Conservation (phyloP, 352 stramenopile genomes). For the Aphanomyces astaci region DNA sequence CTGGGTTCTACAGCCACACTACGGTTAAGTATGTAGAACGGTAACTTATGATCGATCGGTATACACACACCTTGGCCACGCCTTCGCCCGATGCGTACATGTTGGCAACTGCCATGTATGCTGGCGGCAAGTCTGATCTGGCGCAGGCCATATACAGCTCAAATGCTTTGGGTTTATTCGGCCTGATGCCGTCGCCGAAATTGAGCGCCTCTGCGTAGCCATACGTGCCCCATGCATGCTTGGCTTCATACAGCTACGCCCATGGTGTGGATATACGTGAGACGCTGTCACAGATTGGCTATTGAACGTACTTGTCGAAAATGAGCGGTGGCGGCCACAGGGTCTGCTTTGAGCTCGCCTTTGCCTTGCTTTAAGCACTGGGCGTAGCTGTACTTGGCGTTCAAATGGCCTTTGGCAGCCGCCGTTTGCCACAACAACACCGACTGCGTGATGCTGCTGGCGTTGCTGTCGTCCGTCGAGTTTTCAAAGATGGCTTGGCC, state of each 20-base stretch:
- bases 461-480: too few species aligned
- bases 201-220: slow-evolving; percentile 69
- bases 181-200: slow-evolving; percentile 62
- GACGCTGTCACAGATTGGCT: too few species aligned
- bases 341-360: slow-evolving; percentile 57
- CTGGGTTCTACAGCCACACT: slow-evolving; percentile 64
- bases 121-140: slow-evolving; percentile 49
- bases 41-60: too few species aligned
- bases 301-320: slow-evolving; percentile 70
- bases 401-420: slow-evolving; percentile 73
- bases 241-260: slow-evolving; percentile 40
- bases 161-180: slow-evolving; percentile 72
- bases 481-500: slow-evolving; percentile 84
- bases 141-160: slow-evolving; percentile 65
- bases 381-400: slow-evolving; percentile 80
- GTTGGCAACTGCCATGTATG: slow-evolving; percentile 75
- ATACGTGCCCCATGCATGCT: slow-evolving; percentile 71
- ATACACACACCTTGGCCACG: slow-evolving; percentile 46
- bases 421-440: slow-evolving; percentile 64
- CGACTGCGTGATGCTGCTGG: slow-evolving; percentile 47
- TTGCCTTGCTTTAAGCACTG: slow-evolving; percentile 73
- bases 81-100: slow-evolving; percentile 69
- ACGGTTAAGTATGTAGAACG: too few species aligned
- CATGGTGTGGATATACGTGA: neutral
- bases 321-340: slow-evolving; percentile 41